Evolutionary conservation across 176 grass and related monocot species (phyloP).

Genomic region (Carex myosuroides): DNA sequence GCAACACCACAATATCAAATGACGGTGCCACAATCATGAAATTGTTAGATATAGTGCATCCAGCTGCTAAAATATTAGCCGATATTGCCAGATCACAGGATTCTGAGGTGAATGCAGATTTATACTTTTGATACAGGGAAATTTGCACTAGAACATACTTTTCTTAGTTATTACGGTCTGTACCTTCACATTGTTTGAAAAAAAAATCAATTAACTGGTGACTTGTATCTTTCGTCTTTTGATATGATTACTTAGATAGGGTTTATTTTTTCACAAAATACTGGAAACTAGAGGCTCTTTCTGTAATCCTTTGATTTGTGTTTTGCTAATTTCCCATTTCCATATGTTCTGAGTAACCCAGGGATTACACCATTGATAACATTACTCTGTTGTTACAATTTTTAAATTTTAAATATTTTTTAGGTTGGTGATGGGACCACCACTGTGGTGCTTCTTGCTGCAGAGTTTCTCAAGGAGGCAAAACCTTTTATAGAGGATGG

Average conservation of each 20-base stretch:
- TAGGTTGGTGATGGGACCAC: conserved; percentile 99
- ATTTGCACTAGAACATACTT: background rate
- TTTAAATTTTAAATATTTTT: background rate
- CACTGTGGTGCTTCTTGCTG: conserved; percentile 92
- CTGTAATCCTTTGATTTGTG: background rate
- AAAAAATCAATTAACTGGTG: background rate
- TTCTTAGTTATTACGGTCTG: background rate
- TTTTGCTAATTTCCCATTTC: background rate
- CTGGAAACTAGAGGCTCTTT: background rate
- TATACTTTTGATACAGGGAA: background rate
- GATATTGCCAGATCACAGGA: conserved; percentile 96
- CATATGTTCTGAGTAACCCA: background rate
- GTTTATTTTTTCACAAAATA: background rate
- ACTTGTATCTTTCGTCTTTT: background rate
- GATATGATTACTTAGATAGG: background rate
- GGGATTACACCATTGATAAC: background rate
- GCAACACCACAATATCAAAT: conserved; percentile 88
- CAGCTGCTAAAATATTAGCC: conserved; percentile 74
- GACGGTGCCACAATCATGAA: conserved; percentile 96
- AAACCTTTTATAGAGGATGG: conserved; percentile 98
- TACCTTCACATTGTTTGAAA: background rate
- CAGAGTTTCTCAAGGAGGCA: conserved; percentile 87
- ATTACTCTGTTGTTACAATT: background rate
- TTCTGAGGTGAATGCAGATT: conserved; percentile 46
- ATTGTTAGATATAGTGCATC: conserved; percentile 85